A percentile compares a stretch with the other conserved stretches of the same genome.
Conservation (phyloP, 495 filamentous ascomycete genomes). For the Annulohypoxylon bovei region DNA sequence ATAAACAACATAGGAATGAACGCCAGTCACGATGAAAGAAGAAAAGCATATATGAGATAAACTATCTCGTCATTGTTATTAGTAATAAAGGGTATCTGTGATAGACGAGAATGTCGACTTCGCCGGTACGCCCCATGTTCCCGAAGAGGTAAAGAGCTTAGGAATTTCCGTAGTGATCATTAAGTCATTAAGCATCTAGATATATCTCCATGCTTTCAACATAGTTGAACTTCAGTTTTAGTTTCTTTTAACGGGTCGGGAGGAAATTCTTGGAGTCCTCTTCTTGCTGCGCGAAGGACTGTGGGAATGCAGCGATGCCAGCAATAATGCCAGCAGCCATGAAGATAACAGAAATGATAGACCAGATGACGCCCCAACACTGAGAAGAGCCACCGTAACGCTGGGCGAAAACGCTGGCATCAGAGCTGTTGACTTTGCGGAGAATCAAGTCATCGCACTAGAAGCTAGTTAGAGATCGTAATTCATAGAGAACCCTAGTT, state of each 20-base stretch:
- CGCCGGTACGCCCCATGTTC: slow-evolving; percentile 8
- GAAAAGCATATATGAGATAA: not conserved
- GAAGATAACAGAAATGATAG: slow-evolving; percentile 72
- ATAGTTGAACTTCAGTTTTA: not conserved
- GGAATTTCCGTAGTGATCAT: not conserved
- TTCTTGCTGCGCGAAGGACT: slow-evolving; percentile 73
- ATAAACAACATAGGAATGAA: not conserved
- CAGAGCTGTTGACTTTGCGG: slow-evolving; percentile 81
- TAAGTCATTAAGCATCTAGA: not conserved
- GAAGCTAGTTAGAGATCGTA: slow-evolving; percentile 18
- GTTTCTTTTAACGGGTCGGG: slow-evolving; percentile 46
- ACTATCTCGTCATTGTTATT: not conserved
- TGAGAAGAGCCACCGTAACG: slow-evolving; percentile 81
- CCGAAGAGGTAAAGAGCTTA: not conserved
- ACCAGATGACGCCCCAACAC: slow-evolving; percentile 86
- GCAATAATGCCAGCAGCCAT: slow-evolving; percentile 77
- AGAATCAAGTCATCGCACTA: slow-evolving; percentile 84
- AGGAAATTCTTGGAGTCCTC: slow-evolving; percentile 74
- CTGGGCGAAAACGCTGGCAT: slow-evolving; percentile 83
- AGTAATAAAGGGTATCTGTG: slow-evolving; percentile 27
- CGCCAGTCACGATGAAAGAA: not conserved
- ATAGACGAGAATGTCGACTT: slow-evolving; percentile 6
- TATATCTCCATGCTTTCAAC: not conserved
- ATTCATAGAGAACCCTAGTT: not conserved
- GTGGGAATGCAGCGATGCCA: slow-evolving; percentile 78